Evolutionary conservation across 2,329 filamentous ascomycete species (phyloP), one percentile per base, ranked within the genome.

Genomic region (Simplicillium sp.): DNA sequence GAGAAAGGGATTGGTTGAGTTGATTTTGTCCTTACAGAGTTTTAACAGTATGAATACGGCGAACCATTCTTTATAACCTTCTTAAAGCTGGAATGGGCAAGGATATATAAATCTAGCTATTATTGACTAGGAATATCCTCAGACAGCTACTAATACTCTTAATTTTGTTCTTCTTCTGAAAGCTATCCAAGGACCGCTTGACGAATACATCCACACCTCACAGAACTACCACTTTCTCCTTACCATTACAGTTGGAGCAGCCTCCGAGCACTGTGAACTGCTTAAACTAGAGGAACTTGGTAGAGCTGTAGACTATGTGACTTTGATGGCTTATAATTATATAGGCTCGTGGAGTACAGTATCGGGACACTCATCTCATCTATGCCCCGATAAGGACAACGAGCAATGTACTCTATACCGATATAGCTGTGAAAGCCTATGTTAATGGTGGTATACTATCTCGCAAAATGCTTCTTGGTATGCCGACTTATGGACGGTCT

Each of bases 301-400:
- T 29, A 40, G 57, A 16, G 58, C 70, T 11, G 55, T 80, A 17
- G 77, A 80, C 55, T 67, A 67, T 47, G 66, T 77, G 59, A 76
- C 80, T 57, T 62, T 84, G n/a, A 87, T 88, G 81, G 77, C 80
- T 3, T 89, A 88, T 56, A 84, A 89, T 62, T 88, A 66, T 56
- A 71, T 82, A 4, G 85, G 84, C 14, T 75, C 73, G 12, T 94
- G 83, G 81, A 75, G 79, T 49, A 61, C 62, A 6, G 57, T 55
- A 3, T 66, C 80, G 1, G 84, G 79, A 1, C 84, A 92, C 60
- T 72, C 82, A 51, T 77, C 85, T 5, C 92, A 92, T 54, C 56
- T 92, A 4, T 83, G 76, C 56, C 56, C 68, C 3, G 78, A 73
- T 36, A 51, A 57, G 1, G 50, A 60, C 5, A 74, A 78, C 53